These are phyloP conservation scores for Collybia sordida DNA, from an alignment of 768 basidiomycete genomes.

Conservation along the genomic window DNA sequence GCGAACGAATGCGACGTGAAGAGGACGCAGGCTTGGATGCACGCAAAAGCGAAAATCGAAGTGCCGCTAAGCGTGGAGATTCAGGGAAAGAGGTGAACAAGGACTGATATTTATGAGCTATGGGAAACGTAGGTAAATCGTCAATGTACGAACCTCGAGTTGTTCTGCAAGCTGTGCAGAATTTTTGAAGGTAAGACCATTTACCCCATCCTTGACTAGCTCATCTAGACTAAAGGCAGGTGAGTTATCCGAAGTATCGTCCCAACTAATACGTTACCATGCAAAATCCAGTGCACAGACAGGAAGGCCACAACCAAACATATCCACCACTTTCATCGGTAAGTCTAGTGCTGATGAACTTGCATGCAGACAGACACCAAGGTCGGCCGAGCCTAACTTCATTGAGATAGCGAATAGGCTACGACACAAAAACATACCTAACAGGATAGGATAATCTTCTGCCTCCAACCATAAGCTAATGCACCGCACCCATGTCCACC, in stretches of 20 bases:
- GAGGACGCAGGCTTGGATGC: conserved; percentile 25
- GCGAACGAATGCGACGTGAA: conserved; percentile 17
- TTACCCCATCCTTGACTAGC: conserved; percentile 80
- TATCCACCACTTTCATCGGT: conserved; percentile 99
- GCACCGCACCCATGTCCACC: conserved; percentile 79
- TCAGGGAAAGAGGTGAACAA: conserved; percentile 63
- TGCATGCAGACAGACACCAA: conserved; percentile 89
- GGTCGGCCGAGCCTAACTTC: conserved; percentile 75
- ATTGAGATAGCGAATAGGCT: background rate
- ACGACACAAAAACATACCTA: conserved; percentile 50
- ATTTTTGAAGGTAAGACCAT: conserved; percentile 77
- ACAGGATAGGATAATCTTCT: conserved; percentile 83
- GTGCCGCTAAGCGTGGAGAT: conserved; percentile 43
- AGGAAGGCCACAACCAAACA: conserved; percentile 96
- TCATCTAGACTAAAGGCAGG: conserved; percentile 65
- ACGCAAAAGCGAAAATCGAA: conserved; percentile 50
- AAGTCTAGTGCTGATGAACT: conserved; percentile 90
- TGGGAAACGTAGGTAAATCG: conserved; percentile 13
- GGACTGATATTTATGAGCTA: conserved; percentile 32
- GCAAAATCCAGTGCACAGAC: conserved; percentile 87
- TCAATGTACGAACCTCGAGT: conserved; percentile 48
- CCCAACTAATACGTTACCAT: conserved; percentile 57
- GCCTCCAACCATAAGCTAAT: conserved; percentile 87
- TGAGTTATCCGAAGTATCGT: background rate
- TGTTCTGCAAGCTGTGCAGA: conserved; percentile 70